These are phyloP conservation scores for Suillus spraguei DNA, from an alignment of 768 basidiomycete species.

Conservation along the genomic window DNA sequence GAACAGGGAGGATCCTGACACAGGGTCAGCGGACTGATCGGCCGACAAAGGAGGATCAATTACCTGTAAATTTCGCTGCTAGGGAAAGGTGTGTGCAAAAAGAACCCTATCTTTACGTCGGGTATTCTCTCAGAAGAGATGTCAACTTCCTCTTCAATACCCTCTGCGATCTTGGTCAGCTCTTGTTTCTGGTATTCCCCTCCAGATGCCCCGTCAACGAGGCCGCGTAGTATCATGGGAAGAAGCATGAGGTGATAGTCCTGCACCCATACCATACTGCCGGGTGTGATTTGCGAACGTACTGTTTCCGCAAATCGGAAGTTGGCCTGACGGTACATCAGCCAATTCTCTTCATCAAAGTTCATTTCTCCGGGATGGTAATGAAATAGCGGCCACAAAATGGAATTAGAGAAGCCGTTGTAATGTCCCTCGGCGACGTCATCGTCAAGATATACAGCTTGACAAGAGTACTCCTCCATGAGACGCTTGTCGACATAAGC, in stretches of 20 bases:
- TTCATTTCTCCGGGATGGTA: constrained; percentile 99
- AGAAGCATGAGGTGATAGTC: constrained; percentile 98
- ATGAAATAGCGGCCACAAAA: constrained; percentile 99
- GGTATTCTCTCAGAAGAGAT: constrained; percentile 43
- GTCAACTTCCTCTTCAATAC: constrained; percentile 54
- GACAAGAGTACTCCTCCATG: constrained; percentile 94
- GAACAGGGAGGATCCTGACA: constrained; percentile 89
- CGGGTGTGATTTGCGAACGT: constrained; percentile 72
- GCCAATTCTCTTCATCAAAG: constrained; percentile 99
- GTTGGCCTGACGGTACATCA: constrained; percentile 96
- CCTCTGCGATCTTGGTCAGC: constrained; percentile 71
- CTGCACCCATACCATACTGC: constrained; percentile 99
- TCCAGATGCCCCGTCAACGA: constrained; percentile 71
- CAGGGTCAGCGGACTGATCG: constrained; percentile 5
- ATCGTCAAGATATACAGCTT: constrained; percentile 97
- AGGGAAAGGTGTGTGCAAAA: constrained; percentile 98
- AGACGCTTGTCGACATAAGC: constrained; percentile 88
- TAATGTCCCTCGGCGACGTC: constrained; percentile 98
- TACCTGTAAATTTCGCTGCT: constrained; percentile 97
- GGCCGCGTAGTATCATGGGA: constrained; percentile 89
- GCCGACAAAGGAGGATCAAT: constrained; percentile 29
- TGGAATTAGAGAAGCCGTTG: constrained; percentile 99
- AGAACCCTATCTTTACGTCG: constrained; percentile 95
- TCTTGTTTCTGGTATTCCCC: constrained; percentile 63
- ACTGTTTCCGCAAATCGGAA: constrained; percentile 92